These are phyloP conservation scores for Phellinidium pouzarii DNA, from an alignment of 1,284 basidiomycete species.

Conservation along the genomic window DNA sequence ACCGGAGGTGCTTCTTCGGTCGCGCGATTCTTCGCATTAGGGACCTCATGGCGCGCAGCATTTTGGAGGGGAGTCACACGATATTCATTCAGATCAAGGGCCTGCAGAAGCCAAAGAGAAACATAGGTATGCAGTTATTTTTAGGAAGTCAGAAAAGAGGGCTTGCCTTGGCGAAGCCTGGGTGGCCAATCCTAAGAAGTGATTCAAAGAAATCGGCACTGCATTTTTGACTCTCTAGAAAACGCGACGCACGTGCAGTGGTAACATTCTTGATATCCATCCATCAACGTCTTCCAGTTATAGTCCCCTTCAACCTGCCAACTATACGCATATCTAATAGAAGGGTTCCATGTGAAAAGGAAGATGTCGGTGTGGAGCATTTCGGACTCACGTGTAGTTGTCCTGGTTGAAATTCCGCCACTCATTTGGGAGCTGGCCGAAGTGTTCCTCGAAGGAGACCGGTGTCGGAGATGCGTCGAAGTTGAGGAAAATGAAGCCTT, in stretches of 20 bases:
- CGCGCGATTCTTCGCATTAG: conserved; percentile 7
- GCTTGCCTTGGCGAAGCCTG: conserved; percentile 22
- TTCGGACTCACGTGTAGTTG: conserved; percentile 15
- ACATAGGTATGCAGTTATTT: not conserved
- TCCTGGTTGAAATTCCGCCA: conserved; percentile 13
- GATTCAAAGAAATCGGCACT: not conserved
- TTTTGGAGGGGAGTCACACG: conserved; percentile 23
- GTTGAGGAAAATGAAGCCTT: conserved; percentile 25
- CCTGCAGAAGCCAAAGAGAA: conserved; percentile 7
- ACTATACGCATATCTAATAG: conserved; percentile 13
- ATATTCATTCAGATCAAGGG: conserved; percentile 24
- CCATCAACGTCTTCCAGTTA: conserved; percentile 24
- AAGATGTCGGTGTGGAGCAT: not conserved
- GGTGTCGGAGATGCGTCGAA: conserved; percentile 22
- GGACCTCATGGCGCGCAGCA: conserved; percentile 21
- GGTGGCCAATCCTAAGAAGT: conserved; percentile 21
- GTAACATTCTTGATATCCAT: conserved; percentile 27
- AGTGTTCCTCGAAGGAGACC: conserved; percentile 22
- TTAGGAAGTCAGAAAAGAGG: not conserved
- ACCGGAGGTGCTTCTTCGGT: conserved; percentile 10
- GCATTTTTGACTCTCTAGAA: not conserved
- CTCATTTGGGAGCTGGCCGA: conserved; percentile 17
- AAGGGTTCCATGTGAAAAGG: not conserved
- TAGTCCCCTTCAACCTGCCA: conserved; percentile 17
- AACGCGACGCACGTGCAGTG: conserved; percentile 20